phyloP scores from a whole-genome alignment of 2,329 filamentous ascomycete genomes.

The Pseudopyricularia javanii region DNA sequence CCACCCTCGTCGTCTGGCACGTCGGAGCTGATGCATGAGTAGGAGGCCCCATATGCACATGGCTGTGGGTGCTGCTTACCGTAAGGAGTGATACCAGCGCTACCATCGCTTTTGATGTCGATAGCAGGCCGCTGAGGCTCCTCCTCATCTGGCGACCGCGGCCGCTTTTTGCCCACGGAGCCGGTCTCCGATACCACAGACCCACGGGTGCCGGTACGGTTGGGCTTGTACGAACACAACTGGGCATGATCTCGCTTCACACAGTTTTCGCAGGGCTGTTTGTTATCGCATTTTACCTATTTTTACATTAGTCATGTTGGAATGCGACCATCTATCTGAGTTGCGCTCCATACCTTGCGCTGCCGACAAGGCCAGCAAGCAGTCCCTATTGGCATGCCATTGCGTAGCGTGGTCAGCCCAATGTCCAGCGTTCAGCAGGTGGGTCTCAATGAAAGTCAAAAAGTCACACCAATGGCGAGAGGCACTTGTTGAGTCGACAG shows the following conservation, averaged over 20 bases:
- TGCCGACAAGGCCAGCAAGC: slow-evolving; percentile 57
- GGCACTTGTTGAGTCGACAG: too few species aligned
- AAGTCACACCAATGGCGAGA: too few species aligned
- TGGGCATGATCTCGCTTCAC: slow-evolving; percentile 53
- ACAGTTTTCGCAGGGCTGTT: slow-evolving; percentile 56
- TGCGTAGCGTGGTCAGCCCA: neutral
- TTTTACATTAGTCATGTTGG: neutral
- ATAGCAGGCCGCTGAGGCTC: slow-evolving; percentile 18
- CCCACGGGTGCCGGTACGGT: slow-evolving; percentile 27
- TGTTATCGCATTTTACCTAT: slow-evolving; percentile 59
- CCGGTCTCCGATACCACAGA: slow-evolving; percentile 14
- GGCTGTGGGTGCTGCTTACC: slow-evolving; percentile 7
- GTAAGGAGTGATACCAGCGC: slow-evolving; percentile 19
- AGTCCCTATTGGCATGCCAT: slow-evolving; percentile 29
- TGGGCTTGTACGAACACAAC: slow-evolving; percentile 56
- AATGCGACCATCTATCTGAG: neutral
- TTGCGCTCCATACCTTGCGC: slow-evolving; percentile 44
- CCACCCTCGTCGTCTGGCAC: neutral
- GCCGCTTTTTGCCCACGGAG: slow-evolving; percentile 23
- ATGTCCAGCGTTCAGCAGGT: too few species aligned
- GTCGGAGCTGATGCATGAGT: neutral
- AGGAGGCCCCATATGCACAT: neutral
- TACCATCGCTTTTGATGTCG: slow-evolving; percentile 12
- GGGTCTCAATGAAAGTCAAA: too few species aligned
- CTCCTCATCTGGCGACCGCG: slow-evolving; percentile 27